phyloP scores from a whole-genome alignment of 768 basidiomycete species.

The Lactifluus volemus region DNA sequence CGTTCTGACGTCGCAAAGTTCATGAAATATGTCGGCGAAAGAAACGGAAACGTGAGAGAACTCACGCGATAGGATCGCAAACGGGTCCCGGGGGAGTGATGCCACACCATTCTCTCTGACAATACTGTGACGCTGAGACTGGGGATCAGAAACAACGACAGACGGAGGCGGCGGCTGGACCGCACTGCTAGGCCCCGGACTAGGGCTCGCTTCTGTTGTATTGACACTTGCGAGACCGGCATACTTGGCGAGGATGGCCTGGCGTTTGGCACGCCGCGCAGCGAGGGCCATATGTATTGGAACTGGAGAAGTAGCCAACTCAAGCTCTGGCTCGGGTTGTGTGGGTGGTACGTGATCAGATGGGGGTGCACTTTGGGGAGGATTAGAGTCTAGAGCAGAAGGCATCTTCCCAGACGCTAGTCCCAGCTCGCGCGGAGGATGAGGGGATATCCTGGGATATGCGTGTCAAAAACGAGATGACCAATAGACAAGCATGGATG shows the following conservation, averaged over 20 bases:
- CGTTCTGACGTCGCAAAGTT: not conserved
- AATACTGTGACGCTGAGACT: conserved; percentile 46
- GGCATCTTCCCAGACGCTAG: conserved; percentile 13
- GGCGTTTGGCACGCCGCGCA: conserved; percentile 59
- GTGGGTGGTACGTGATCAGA: conserved; percentile 21
- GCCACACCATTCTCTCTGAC: conserved; percentile 24
- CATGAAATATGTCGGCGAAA: not conserved
- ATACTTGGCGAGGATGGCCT: conserved; percentile 77
- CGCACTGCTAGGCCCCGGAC: conserved; percentile 65
- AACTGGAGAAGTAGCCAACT: conserved; percentile 35
- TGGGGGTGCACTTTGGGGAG: conserved; percentile 12
- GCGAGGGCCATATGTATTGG: conserved; percentile 55
- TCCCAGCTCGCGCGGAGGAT: conserved; percentile 21
- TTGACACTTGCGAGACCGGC: conserved; percentile 35
- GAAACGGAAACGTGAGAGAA: not conserved
- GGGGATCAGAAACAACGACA: conserved; percentile 53
- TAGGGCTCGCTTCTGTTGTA: conserved; percentile 35
- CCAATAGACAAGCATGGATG: conserved; percentile 11
- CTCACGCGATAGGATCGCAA: not conserved
- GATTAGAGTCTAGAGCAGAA: conserved; percentile 1
- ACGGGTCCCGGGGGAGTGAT: not conserved
- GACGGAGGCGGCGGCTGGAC: conserved; percentile 57
- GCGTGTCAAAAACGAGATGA: conserved; percentile 14
- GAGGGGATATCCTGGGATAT: conserved; percentile 56
- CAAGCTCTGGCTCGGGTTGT: conserved; percentile 44